Percentiles rank a stretch among this genome's conserved stretches.
Evolutionary conservation across 169 alveolate species (phyloP).

Genomic region (Neospora caninum): DNA sequence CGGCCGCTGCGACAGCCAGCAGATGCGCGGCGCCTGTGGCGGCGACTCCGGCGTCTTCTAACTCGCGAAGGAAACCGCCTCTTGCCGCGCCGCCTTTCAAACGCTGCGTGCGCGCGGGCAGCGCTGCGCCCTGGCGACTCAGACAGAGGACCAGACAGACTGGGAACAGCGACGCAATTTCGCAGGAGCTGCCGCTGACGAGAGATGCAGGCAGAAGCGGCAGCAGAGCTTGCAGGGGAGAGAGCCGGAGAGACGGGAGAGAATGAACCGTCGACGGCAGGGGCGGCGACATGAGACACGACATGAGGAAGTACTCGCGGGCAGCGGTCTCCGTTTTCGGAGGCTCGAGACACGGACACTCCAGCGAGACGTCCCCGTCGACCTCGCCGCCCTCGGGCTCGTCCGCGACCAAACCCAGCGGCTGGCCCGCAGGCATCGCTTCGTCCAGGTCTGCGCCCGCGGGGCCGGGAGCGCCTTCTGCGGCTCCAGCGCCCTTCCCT

Average conservation of each 20-base stretch:
- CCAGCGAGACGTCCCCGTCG: neutral
- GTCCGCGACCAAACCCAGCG: neutral
- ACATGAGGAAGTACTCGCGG: neutral
- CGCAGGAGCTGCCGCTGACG: constrained; percentile 33
- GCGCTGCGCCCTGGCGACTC: neutral
- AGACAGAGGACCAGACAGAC: constrained; percentile 7
- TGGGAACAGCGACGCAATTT: neutral
- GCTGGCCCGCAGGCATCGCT: constrained; percentile 8
- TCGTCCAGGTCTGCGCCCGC: constrained; percentile 18
- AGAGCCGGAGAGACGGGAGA: constrained; percentile 34
- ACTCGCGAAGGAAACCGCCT: neutral
- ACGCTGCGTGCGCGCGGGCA: no score
- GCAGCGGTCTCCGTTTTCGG: neutral
- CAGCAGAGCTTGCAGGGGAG: constrained; percentile 24
- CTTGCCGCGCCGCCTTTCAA: no score
- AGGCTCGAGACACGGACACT: neutral
- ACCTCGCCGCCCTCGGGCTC: neutral
- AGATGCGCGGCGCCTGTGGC: neutral
- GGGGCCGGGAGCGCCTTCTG: neutral
- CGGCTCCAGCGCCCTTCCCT: neutral
- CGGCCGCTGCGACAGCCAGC: constrained; percentile 7
- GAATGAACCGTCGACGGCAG: neutral
- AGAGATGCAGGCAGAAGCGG: constrained; percentile 20
- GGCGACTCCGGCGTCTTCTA: neutral
- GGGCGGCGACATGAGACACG: neutral